Evolutionary conservation across 495 filamentous ascomycete species (phyloP).

Genomic region (Podospora pseudopauciseta): DNA sequence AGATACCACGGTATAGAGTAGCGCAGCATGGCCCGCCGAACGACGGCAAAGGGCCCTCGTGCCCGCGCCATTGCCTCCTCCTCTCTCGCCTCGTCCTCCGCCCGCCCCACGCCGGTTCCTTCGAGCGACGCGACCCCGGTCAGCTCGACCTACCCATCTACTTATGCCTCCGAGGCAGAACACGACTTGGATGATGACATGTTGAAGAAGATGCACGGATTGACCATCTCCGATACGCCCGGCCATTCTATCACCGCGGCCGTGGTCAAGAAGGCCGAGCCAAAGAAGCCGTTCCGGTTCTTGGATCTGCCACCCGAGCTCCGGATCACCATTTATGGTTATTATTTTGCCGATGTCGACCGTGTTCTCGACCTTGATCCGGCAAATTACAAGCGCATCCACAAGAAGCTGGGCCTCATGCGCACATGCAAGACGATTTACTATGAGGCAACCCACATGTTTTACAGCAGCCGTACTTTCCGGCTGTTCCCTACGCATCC

Average conservation of each 20-base stretch:
- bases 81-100: conserved; percentile 7
- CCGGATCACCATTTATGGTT: conserved; percentile 64
- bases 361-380: conserved; percentile 68
- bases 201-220: conserved; percentile 30
- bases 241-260: neutral
- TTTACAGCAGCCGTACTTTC: conserved; percentile 73
- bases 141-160: conserved; percentile 41
- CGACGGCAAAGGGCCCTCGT: conserved; percentile 23
- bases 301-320: conserved; percentile 76
- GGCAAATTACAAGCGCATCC: conserved; percentile 56
- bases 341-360: conserved; percentile 52
- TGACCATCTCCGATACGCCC: conserved; percentile 29
- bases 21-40: conserved; percentile 34
- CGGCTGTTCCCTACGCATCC: conserved; percentile 72
- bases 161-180: conserved; percentile 46
- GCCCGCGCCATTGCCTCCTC: conserved; percentile 27
- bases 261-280: conserved; percentile 21
- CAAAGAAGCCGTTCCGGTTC: conserved; percentile 59
- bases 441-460: conserved; percentile 66
- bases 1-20: neutral
- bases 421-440: conserved; percentile 62
- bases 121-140: conserved; percentile 20
- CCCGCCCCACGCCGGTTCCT: conserved; percentile 33
- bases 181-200: conserved; percentile 38
- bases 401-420: conserved; percentile 56